Conservation (phyloP, 2,329 filamentous ascomycete genomes). For the Leptographium radiaticola region DNA sequence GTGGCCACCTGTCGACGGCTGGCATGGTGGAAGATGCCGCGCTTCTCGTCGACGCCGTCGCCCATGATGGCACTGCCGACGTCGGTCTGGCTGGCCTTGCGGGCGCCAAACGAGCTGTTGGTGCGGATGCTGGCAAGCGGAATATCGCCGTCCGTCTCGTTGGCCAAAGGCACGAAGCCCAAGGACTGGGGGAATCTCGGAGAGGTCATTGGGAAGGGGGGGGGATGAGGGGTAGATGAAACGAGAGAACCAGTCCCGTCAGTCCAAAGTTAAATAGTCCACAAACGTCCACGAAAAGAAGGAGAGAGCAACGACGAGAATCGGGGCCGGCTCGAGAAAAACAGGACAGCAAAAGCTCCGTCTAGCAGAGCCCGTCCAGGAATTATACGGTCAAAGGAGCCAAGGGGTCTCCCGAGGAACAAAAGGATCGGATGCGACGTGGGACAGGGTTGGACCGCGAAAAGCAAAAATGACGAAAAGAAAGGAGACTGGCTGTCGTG, state of each 20-base stretch:
- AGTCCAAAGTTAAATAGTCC: too few relatives aligned
- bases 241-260: too few relatives aligned
- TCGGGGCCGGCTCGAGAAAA: too few relatives aligned
- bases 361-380: too few relatives aligned
- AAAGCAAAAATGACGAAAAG: background rate
- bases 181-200: constrained; percentile 12
- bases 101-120: constrained; percentile 37
- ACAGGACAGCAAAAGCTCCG: too few relatives aligned
- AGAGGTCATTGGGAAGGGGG: constrained; percentile 8
- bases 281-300: too few relatives aligned
- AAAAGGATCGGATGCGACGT: too few relatives aligned
- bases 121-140: constrained; percentile 43
- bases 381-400: too few relatives aligned
- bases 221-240: constrained; percentile 4
- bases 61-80: constrained; percentile 13
- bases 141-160: constrained; percentile 27
- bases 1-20: constrained; percentile 4
- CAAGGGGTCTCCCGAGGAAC: too few relatives aligned
- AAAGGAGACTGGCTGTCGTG: background rate
- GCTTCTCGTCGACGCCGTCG: constrained; percentile 28
- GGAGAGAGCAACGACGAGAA: too few relatives aligned
- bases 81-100: constrained; percentile 21
- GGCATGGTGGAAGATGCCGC: constrained; percentile 24
- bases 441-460: too few relatives aligned
- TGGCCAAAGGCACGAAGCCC: constrained; percentile 12